Evolutionary conservation across 768 basidiomycete species (phyloP), one percentile per base, ranked within the genome.

Genomic region (Tricholoma saponaceum): DNA sequence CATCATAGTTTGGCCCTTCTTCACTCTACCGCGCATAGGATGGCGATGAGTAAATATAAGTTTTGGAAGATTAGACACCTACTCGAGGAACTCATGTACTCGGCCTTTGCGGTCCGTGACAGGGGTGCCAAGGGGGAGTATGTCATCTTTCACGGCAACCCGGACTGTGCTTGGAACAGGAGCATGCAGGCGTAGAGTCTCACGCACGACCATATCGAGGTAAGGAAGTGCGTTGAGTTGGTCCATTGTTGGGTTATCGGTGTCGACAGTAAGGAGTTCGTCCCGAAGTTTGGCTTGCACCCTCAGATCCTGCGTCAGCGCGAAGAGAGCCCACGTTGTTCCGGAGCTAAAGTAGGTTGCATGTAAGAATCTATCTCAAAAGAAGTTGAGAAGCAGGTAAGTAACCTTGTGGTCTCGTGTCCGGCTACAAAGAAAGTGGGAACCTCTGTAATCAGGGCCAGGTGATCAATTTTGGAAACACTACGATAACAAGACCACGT

Each of bases 171-270:
- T 62, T 0, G 77, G 69, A 2, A 87, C 77, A 0, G 85, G 84
- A 0, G 83, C 54, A 58, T 87, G 75, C 0, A 85, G 44, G 0
- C 87, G 79, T 54, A 89, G 67, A 0, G 78, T 81, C 69, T 89
- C 87, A 5, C 81, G 78, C 3, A 86, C 75, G 12, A 87, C 79
- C 18, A 74, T 74, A 59, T 90, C 90, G 20, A 92, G 82, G 62
- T 87, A 90, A 0, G 85, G 80, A 3, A 93, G 74, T 4, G 78
- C 73, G 55, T 82, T 80, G 1, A 92, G 78, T 30, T 85, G 79
- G 30, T 91, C 89, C 83, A 90, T 88, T 4, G 79, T 76, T 1
- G 88, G 87, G 1, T 70, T 80, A 10, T 87, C 82, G 0, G 81
- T 83, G 0, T 74, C 63, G 9, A 85, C 71, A 0, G 70, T 64